phyloP scores from a whole-genome alignment of 139 green algal species.

The Desmodesmus armatus region DNA sequence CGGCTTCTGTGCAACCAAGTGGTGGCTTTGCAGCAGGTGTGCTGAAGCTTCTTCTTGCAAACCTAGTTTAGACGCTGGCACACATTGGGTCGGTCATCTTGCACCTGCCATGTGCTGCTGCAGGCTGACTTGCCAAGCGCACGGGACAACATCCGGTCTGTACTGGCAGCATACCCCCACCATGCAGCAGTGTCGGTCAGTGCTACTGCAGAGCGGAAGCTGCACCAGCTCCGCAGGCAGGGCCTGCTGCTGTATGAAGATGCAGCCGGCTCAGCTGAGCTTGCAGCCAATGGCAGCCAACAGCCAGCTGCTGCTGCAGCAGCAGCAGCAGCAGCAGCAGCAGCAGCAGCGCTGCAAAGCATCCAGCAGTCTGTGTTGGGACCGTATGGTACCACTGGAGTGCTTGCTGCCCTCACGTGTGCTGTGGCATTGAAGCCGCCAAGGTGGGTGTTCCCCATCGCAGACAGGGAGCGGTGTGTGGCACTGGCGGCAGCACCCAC shows the following conservation, averaged over 20 bases:
- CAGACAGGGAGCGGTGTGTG: constrained; percentile 15
- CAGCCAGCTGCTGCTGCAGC: neutral
- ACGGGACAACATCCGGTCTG: constrained; percentile 42
- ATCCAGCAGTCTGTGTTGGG: neutral
- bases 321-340: neutral
- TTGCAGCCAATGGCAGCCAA: too few relatives aligned
- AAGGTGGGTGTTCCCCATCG: constrained; percentile 18
- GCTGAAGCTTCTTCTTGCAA: too few relatives aligned
- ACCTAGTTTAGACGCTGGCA: neutral
- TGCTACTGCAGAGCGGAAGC: constrained; percentile 56
- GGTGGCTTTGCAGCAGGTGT: too few relatives aligned
- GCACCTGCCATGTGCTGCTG: neutral
- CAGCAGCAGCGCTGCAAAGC: constrained; percentile 27
- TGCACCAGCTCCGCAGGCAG: constrained; percentile 48
- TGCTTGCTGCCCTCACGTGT: constrained; percentile 25
- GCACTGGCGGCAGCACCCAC: neutral
- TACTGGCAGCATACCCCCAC: constrained; percentile 53
- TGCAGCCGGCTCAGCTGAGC: too few relatives aligned
- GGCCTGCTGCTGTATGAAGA: constrained; percentile 38
- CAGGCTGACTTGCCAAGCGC: constrained; percentile 56
- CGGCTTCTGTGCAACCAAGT: too few relatives aligned
- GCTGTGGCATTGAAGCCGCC: constrained; percentile 34
- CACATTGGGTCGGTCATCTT: neutral
- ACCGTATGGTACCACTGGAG: constrained; percentile 21
- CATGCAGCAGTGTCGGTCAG: constrained; percentile 62